These are phyloP conservation scores for Rubia peregrina DNA, from an alignment of 305 asterid genomes.

Conservation along the genomic window DNA sequence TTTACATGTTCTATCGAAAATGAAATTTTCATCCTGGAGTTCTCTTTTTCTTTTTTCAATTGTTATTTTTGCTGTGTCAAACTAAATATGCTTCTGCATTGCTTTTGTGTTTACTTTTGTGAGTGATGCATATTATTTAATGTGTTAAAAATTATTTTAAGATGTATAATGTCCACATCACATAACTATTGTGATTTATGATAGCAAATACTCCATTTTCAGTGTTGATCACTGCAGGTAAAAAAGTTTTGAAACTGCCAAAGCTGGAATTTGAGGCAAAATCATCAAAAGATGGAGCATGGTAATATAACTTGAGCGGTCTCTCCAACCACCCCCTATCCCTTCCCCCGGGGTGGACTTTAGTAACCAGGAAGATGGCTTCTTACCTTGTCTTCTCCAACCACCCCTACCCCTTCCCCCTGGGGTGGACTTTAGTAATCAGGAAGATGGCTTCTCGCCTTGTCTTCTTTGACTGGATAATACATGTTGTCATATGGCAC, in stretches of 20 bases:
- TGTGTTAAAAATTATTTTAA: background rate
- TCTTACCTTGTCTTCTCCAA: slow-evolving; percentile 3
- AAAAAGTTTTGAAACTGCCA: slow-evolving; percentile 12
- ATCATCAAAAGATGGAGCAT: background rate
- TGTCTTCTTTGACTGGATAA: slow-evolving; percentile 6
- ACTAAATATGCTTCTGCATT: background rate
- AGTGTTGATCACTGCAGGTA: slow-evolving; percentile 33
- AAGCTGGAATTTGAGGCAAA: background rate
- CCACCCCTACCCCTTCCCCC: background rate
- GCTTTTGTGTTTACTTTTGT: too few relatives aligned
- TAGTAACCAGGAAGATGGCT: background rate
- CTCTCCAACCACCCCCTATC: background rate
- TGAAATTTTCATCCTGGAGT: background rate
- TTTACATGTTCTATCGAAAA: background rate
- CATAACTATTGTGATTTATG: background rate
- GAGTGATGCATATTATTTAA: background rate
- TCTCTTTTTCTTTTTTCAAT: too few relatives aligned
- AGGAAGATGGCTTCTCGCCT: background rate
- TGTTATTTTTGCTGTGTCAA: background rate
- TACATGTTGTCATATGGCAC: background rate
- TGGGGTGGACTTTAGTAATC: background rate
- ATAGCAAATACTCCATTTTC: background rate
- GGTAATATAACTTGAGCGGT: slow-evolving; percentile 32
- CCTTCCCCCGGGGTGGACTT: background rate
- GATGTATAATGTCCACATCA: background rate